phyloP scores from a whole-genome alignment of 129 eudicot species.

The Escallonia herrerae region DNA sequence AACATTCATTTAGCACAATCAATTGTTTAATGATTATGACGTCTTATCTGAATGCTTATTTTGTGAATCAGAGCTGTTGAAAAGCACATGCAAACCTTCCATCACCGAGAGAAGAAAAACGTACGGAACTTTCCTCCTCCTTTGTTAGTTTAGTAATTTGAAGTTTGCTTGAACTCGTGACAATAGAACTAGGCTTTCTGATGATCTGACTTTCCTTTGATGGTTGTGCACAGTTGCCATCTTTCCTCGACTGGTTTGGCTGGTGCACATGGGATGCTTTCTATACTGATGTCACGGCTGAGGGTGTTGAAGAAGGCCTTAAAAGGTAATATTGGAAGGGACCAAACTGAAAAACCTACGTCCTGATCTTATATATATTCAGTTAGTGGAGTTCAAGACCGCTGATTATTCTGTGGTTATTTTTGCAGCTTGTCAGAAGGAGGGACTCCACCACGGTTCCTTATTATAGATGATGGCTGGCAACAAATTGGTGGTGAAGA shows the following conservation, averaged over 20 bases:
- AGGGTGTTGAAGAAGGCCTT: slow-evolving; percentile 86
- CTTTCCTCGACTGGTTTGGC: slow-evolving; percentile 79
- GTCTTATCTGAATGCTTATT: not conserved
- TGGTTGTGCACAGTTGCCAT: slow-evolving; percentile 50
- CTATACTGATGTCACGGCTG: slow-evolving; percentile 93
- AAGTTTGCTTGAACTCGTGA: not conserved
- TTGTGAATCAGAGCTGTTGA: slow-evolving; percentile 68
- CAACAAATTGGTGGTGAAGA: slow-evolving; percentile 69
- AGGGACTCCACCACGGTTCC: slow-evolving; percentile 74
- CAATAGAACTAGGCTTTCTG: not conserved
- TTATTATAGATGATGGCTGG: slow-evolving; percentile 97
- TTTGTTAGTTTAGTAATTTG: not conserved
- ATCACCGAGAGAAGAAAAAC: slow-evolving; percentile 79
- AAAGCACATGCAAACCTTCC: slow-evolving; percentile 85
- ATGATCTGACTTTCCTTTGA: slow-evolving; percentile 6
- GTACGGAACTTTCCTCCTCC: slow-evolving; percentile 22
- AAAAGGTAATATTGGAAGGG: slow-evolving; percentile 34
- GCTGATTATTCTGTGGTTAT: not conserved
- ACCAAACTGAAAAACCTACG: not conserved
- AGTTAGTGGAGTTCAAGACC: not conserved
- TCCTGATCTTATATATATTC: not conserved
- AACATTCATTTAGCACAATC: too few relatives aligned
- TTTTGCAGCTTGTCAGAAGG: slow-evolving; percentile 69
- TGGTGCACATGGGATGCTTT: slow-evolving; percentile 99
- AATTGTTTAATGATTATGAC: too few relatives aligned